phyloP scores from a whole-genome alignment of 164 flowering plant species.

The Nelumbo lutea region DNA sequence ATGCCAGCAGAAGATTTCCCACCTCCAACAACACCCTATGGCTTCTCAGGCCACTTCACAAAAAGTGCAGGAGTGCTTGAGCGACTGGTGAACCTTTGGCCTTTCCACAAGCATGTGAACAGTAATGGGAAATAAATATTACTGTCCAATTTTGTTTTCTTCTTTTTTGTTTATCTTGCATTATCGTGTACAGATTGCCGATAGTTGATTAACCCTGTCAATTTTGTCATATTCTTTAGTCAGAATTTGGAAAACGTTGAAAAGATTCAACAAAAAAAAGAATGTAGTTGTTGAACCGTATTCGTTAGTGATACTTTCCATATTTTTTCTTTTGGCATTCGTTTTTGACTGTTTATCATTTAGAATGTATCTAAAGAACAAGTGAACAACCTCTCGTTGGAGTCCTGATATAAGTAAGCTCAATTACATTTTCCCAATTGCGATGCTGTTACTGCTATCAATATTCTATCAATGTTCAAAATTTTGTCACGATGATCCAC shows the following conservation, averaged over 20 bases:
- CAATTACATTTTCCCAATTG: no score
- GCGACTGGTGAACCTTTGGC: constrained; percentile 92
- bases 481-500: no score
- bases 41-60: constrained; percentile 93
- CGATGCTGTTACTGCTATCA: no score
- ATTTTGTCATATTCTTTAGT: neutral
- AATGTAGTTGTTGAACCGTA: neutral
- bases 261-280: neutral
- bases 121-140: constrained; percentile 37
- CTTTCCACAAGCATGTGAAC: constrained; percentile 70
- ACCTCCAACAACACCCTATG: constrained; percentile 77
- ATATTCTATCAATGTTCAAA: no score
- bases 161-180: neutral
- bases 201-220: neutral
- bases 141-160: neutral
- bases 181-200: neutral
- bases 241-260: neutral
- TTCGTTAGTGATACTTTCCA: neutral
- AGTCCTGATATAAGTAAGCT: no score
- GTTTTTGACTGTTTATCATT: no score
- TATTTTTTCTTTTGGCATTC: neutral
- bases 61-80: constrained; percentile 84
- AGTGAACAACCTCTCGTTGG: no score
- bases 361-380: no score
- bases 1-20: constrained; percentile 99